A percentile compares a stretch with the other conserved stretches of the same genome.
phyloP scores from a whole-genome alignment of 805 yeast species.

The Saturnispora bothae region DNA sequence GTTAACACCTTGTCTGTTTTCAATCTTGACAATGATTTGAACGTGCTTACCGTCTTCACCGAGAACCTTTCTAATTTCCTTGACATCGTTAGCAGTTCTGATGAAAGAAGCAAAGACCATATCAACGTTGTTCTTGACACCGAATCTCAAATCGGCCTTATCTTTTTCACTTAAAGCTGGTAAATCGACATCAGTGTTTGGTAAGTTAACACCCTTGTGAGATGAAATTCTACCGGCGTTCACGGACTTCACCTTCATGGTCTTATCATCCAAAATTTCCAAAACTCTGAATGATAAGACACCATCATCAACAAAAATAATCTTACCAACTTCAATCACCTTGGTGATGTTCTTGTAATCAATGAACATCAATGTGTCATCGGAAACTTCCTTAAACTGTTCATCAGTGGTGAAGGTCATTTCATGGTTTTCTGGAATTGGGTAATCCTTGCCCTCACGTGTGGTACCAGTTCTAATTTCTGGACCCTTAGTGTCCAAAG shows the following conservation, averaged over 20 bases:
- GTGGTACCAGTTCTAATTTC: conserved; percentile 99
- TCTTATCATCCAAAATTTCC: conserved; percentile 68
- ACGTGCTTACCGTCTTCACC: conserved; percentile 96
- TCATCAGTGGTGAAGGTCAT: conserved; percentile 92
- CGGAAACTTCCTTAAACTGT: conserved; percentile 56
- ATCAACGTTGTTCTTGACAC: conserved; percentile 96
- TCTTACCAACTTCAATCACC: conserved; percentile 79
- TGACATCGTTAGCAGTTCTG: conserved; percentile 86
- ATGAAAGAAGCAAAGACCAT: conserved; percentile 98
- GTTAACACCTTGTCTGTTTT: conserved; percentile 99
- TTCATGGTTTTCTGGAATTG: conserved; percentile 77
- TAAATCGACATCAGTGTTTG: conserved; percentile 97
- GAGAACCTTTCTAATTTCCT: conserved; percentile 81
- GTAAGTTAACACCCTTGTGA: conserved; percentile 98
- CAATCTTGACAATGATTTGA: conserved; percentile 95
- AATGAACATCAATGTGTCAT: conserved; percentile 74
- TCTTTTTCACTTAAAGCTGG: conserved; percentile 98
- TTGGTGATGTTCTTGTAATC: conserved; percentile 96
- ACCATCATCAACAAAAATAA: conserved; percentile 96
- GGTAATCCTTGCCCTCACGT: conserved; percentile 63
- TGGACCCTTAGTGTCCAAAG: conserved; percentile 98
- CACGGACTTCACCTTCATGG: conserved; percentile 78
- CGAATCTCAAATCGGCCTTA: conserved; percentile 81
- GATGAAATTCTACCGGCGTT: conserved; percentile 94
- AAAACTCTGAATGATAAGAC: conserved; percentile 89